Evolutionary conservation across 495 filamentous ascomycete species (phyloP).

Genomic region (Hypoxylon subgilvum): DNA sequence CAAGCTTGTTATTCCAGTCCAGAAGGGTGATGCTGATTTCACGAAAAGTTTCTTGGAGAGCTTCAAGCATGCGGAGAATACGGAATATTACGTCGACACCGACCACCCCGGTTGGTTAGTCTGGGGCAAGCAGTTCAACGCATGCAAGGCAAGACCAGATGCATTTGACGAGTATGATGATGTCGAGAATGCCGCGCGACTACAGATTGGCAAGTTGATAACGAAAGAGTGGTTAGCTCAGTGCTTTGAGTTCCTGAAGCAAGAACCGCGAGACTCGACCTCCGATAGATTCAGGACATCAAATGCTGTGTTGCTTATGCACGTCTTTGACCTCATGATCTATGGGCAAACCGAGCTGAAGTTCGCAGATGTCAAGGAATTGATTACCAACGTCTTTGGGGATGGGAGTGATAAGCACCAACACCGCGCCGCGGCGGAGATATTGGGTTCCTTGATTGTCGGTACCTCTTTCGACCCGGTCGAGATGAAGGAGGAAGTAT

Average conservation of each 20-base stretch:
- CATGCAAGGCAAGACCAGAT: conserved; percentile 70
- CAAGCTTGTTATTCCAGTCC: conserved; percentile 74
- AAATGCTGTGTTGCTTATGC: conserved; percentile 81
- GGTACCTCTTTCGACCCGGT: conserved; percentile 73
- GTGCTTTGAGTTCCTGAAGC: conserved; percentile 92
- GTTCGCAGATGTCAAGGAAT: conserved; percentile 85
- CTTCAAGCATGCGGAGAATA: conserved; percentile 75
- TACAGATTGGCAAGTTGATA: conserved; percentile 79
- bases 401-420: conserved; percentile 98
- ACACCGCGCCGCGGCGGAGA: conserved; percentile 93
- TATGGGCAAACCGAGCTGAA: conserved; percentile 74
- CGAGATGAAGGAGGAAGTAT: conserved; percentile 73
- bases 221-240: conserved; percentile 84
- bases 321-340: conserved; percentile 85
- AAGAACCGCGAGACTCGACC: conserved; percentile 85
- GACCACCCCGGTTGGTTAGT: conserved; percentile 98
- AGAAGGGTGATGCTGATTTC: conserved; percentile 73
- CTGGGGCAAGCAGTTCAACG: conserved; percentile 85
- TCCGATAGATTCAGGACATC: conserved; percentile 89
- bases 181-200: conserved; percentile 74
- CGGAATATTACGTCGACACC: conserved; percentile 86
- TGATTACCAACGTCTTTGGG: conserved; percentile 74
- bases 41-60: conserved; percentile 76
- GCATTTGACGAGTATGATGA: conserved; percentile 82
- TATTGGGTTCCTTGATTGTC: conserved; percentile 81